Evolutionary conservation across 345 rosid species (phyloP), one percentile per base, ranked within the genome.

Genomic region (Hirschfeldia incana): DNA sequence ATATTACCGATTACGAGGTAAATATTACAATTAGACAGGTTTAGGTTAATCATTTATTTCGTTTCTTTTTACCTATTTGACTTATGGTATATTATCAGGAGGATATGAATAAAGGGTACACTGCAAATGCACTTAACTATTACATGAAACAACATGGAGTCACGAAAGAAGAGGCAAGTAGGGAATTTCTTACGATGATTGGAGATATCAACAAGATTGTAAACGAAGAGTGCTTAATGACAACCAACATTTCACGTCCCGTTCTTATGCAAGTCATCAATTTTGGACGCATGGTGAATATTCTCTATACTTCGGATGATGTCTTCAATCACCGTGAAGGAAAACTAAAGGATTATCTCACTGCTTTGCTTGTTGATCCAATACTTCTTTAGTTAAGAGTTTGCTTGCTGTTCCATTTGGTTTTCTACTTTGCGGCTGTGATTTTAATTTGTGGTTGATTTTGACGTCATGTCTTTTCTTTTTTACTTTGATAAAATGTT

Each of bases 71-170:
- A 44, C 51, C 51, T 44, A 44, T 11, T 11, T 49, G 55, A 17
- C 16, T 49, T 6, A 33, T 57, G 30, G 21, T n/a, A n/a, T 57
- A 4, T 64, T 6, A 67, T 76, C 28, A 70, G 76, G 87, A 85
- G 80, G 78, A 81, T 85, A 73, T 64, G 69, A 58, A 69, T 1
- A 72, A 46, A 65, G 82, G 82, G 6, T 66, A 78, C 28, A 59
- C 69, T 28, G 66, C 67, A 29, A 64, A 65, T 8, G 73, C 61
- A 26, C 6, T 72, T 2, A 65, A 72, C 71, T 72, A 39, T 44
- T 78, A 78, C 66, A 78, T 78, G 67, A 72, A 58, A 16, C 21
- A 65, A 37, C 65, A 72, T 17, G 72, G 63, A 65, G 21, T 66
- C 8, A 57, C 68, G 0, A 39, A 72, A 66, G 73, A 78, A 34